Conservation (phyloP, 805 yeast genomes). For the Metschnikowia baotianmanensis region DNA sequence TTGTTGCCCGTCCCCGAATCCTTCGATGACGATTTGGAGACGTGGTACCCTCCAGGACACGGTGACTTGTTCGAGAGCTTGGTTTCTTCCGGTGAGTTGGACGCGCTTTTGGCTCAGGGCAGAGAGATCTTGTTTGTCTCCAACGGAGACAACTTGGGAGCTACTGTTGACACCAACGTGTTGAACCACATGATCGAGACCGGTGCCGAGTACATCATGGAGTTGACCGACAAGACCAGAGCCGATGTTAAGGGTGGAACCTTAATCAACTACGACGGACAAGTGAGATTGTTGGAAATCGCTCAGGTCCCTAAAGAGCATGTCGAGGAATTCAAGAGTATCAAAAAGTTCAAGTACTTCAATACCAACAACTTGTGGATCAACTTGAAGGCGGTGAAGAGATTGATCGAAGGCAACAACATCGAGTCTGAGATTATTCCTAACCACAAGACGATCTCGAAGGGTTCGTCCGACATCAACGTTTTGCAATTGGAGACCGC, state of each 20-base stretch:
- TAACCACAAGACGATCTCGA: conserved; percentile 78
- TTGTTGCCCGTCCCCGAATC: conserved; percentile 87
- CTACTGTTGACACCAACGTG: conserved; percentile 90
- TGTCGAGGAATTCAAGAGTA: conserved; percentile 95
- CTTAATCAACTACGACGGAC: conserved; percentile 91
- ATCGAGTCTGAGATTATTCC: conserved; percentile 94
- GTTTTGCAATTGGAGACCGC: conserved; percentile 98
- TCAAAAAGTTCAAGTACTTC: conserved; percentile 96
- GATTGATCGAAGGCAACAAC: conserved; percentile 79
- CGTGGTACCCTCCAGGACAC: conserved; percentile 99
- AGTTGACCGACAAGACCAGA: conserved; percentile 96
- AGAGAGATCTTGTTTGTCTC: conserved; percentile 94
- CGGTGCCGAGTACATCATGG: conserved; percentile 95
- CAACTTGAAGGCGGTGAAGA: conserved; percentile 89
- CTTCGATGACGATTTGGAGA: conserved; percentile 68
- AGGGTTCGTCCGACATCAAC: conserved; percentile 73
- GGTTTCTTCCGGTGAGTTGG: conserved; percentile 87
- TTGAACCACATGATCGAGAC: conserved; percentile 91
- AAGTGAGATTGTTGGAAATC: conserved; percentile 90
- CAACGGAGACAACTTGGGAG: conserved; percentile 98
- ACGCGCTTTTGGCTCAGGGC: conserved; percentile 84
- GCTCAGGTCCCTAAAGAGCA: conserved; percentile 99
- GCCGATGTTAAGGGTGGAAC: conserved; percentile 99
- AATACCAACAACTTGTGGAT: conserved; percentile 99
- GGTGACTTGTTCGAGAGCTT: conserved; percentile 95